A percentile compares a stretch with the other conserved stretches of the same genome.
phyloP scores from a whole-genome alignment of 345 rosid species.

The Eucalyptus melliodora region DNA sequence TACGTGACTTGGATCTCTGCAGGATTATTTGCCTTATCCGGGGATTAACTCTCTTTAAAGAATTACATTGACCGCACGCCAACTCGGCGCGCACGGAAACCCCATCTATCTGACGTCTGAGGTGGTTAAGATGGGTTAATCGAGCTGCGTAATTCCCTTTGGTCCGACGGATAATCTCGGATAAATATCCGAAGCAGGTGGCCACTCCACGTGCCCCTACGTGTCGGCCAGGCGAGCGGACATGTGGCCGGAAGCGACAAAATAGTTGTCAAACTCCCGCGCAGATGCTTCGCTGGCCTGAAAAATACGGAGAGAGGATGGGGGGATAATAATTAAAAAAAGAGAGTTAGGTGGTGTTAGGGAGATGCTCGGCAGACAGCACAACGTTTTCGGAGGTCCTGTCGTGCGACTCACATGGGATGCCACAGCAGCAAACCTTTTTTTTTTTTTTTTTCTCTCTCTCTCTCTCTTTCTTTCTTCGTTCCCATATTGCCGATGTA shows the following conservation, averaged over 20 bases:
- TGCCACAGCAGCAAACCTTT: neutral
- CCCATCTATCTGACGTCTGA: neutral
- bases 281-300: neutral
- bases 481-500: neutral
- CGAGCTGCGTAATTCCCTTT: neutral
- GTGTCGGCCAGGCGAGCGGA: neutral
- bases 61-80: neutral
- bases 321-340: neutral
- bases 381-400: neutral
- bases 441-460: too few species aligned
- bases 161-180: neutral
- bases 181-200: neutral
- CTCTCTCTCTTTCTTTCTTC: neutral
- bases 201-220: neutral
- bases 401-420: neutral
- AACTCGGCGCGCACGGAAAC: neutral
- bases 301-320: neutral
- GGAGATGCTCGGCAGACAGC: neutral
- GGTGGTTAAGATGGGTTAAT: neutral
- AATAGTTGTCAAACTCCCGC: conserved; percentile 1
- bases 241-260: conserved; percentile 4
- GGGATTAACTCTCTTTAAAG: neutral
- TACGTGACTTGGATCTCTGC: neutral
- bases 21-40: neutral
- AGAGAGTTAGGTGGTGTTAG: neutral